Percentiles rank a stretch among this genome's conserved stretches.
Evolutionary conservation across 2,329 filamentous ascomycete species (phyloP).

Genomic region (Stagonosporopsis vannaccii): DNA sequence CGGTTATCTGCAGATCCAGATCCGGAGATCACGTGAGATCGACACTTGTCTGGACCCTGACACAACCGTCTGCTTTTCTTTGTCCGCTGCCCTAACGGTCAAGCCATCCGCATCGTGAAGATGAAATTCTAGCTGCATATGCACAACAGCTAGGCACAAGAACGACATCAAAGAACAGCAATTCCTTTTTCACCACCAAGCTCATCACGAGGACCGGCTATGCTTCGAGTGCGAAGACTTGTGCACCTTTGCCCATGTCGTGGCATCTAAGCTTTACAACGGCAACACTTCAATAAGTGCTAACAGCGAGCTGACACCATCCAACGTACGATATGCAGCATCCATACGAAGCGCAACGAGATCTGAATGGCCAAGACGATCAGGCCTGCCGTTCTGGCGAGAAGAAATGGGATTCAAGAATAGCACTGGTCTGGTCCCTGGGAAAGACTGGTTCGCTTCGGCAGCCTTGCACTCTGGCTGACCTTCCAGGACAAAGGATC

Average conservation of each 20-base stretch:
- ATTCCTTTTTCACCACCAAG: too few species aligned
- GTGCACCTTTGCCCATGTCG: background rate
- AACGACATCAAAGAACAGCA: too few species aligned
- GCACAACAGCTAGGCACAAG: too few species aligned
- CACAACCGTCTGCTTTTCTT: background rate
- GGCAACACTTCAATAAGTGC: background rate
- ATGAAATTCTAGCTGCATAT: too few species aligned
- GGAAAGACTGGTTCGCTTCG: slow-evolving; percentile 1
- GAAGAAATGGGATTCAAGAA: background rate
- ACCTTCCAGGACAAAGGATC: slow-evolving; percentile 3
- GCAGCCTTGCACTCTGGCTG: background rate
- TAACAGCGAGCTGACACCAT: background rate
- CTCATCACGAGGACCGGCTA: too few species aligned
- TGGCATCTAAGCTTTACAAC: background rate
- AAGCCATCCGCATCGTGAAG: background rate
- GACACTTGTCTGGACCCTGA: background rate
- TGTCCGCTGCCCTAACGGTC: slow-evolving; percentile 3
- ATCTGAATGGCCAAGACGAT: background rate
- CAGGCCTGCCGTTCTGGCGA: background rate
- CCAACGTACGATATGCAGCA: background rate
- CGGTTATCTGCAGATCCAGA: background rate
- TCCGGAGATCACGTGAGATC: slow-evolving; percentile 2
- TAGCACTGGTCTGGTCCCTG: slow-evolving; percentile 3
- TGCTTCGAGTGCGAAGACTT: background rate
- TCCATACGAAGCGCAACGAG: background rate